Evolutionary conservation across 2,329 filamentous ascomycete species (phyloP).

Genomic region (Gnomoniopsis sp.): DNA sequence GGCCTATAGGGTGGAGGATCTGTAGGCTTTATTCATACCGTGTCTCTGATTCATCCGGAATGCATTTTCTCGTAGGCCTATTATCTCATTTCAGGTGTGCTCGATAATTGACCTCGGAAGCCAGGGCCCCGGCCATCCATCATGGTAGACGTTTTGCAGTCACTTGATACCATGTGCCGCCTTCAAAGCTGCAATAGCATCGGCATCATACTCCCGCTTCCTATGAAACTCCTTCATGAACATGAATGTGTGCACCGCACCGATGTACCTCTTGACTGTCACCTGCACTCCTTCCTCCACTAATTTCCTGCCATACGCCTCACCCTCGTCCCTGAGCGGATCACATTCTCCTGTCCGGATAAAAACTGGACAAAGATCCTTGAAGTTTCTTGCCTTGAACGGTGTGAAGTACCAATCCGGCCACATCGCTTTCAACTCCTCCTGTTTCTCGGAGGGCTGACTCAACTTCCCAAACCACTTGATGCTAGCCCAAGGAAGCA

Average conservation of each 20-base stretch:
- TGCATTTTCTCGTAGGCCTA: neutral
- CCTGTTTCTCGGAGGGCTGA: slow-evolving; percentile 25
- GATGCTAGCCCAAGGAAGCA: slow-evolving; percentile 33
- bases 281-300: slow-evolving; percentile 33
- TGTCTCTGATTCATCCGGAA: neutral
- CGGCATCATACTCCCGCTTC: slow-evolving; percentile 31
- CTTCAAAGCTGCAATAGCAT: slow-evolving; percentile 29
- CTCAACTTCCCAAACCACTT: slow-evolving; percentile 28
- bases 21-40: neutral
- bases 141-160: neutral
- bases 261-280: slow-evolving; percentile 33
- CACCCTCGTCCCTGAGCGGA: slow-evolving; percentile 37
- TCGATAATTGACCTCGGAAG: too few species aligned
- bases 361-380: slow-evolving; percentile 30
- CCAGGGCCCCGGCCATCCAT: too few species aligned
- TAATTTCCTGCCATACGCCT: slow-evolving; percentile 35
- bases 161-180: slow-evolving; percentile 25
- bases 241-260: slow-evolving; percentile 38
- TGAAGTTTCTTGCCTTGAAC: slow-evolving; percentile 29
- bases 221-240: slow-evolving; percentile 21
- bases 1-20: slow-evolving; percentile 2
- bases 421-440: slow-evolving; percentile 25
- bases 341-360: slow-evolving; percentile 34
- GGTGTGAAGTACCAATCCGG: slow-evolving; percentile 34
- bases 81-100: neutral